Evolutionary conservation across 2,329 filamentous ascomycete species (phyloP).

Genomic region (Didymosphaeria variabile): DNA sequence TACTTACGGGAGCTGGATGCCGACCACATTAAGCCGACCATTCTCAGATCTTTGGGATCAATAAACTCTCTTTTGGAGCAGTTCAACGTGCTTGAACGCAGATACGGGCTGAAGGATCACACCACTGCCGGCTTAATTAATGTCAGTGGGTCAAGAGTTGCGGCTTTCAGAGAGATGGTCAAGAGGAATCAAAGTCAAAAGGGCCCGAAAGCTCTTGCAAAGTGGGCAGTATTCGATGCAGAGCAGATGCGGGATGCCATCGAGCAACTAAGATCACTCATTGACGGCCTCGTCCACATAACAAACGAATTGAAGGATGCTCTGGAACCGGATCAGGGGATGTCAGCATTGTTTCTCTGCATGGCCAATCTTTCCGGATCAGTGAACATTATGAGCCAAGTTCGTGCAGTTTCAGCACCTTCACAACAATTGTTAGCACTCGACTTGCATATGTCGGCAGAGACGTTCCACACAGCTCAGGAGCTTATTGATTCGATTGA

Average conservation of each 20-base stretch:
- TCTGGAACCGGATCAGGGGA: no score
- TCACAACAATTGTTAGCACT: no score
- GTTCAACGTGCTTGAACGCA: constrained; percentile 1
- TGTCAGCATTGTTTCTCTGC: no score
- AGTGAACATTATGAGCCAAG: no score
- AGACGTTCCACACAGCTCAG: no score
- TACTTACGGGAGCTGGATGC: background rate
- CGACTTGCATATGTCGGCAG: no score
- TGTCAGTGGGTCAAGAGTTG: background rate
- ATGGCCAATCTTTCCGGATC: no score
- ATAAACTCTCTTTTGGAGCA: background rate
- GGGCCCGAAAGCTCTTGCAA: background rate
- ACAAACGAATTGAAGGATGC: no score
- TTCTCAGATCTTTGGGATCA: background rate
- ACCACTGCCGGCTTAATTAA: background rate
- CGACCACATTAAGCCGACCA: background rate
- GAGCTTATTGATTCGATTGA: no score
- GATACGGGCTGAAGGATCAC: background rate
- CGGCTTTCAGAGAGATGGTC: background rate
- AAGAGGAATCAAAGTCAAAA: constrained; percentile 3
- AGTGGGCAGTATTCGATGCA: constrained; percentile 11
- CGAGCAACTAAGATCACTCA: constrained; percentile 48
- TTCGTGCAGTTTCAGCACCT: no score
- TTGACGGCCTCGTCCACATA: no score
- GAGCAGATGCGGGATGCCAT: constrained; percentile 1